Base-by-base conservation (phyloP, 2,329 filamentous ascomycete genomes). In the Paecilomyces variotii region DNA sequence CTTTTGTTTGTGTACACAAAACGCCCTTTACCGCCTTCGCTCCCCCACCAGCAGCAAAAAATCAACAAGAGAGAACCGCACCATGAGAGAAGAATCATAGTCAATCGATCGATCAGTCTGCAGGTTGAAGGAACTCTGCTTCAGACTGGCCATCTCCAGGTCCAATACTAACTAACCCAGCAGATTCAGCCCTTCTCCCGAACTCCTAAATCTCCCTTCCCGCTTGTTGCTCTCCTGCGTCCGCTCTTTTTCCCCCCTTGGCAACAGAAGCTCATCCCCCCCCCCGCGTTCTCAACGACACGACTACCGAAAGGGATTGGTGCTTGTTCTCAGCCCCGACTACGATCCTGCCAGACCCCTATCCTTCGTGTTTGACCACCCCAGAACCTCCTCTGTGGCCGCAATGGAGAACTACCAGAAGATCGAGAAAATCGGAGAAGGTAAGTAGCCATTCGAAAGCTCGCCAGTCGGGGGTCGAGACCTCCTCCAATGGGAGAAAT, bases 331-430 rank as follows among this genome's bases (percentile, higher is more conserved):
- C 51, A n/a, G 7, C 35, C 28, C 25, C 39, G 39, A 45, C 39
- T 19, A 45, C 39, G n/a, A 24, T 45, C 39, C n/a, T 19, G 39
- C 39, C n/a, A 24, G 39, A 45, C 19, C 19, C n/a, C 39, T 45
- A 19, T 45, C n/a, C 39, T 24, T 45, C 6, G 39, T 24, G n/a
- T 19, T 19, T 19, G n/a, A 45, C n/a, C 4, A 24, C 9, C n/a
- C n/a, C n/a, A 7, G 14, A 3, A 52, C 24, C 27, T 52, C 24
- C 24, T 26, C 50, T 52, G 24, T 24, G 25, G 25, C 25, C 55
- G 34, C 59, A 74, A 96, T 96, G 91, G 91, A 96, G 77, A 95
- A 96, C 78, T 96, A 96, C 76, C 90, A 96, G 78, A 95, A 95
- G 80, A 84, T 96, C 70, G 91, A 96, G 80, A 96, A 96, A 82